Conservation (phyloP, 2,329 filamentous ascomycete species). For the Monilinia vaccinii-corymbosi region DNA sequence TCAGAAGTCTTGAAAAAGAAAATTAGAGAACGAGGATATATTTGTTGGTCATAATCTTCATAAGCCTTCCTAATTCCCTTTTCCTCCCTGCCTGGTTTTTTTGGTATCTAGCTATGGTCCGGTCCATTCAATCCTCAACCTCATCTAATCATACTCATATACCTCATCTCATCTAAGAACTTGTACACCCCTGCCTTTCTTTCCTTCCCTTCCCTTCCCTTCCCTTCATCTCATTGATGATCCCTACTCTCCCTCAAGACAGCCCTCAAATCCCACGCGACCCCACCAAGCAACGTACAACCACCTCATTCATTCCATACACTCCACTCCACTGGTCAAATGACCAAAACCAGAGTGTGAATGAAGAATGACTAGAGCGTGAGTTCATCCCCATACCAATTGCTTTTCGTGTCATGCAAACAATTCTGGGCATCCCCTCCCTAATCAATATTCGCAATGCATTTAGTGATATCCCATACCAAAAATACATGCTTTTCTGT, state of each 20-base stretch:
- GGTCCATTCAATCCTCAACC: background rate
- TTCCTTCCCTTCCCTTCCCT: background rate
- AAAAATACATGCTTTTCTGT: background rate
- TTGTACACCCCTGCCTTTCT: no score
- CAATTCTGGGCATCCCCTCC: background rate
- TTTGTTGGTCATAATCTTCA: constrained; percentile 7
- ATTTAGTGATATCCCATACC: background rate
- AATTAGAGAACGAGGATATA: background rate
- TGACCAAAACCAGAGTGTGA: constrained; percentile 3
- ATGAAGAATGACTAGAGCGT: background rate
- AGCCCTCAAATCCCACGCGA: background rate
- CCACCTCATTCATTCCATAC: background rate
- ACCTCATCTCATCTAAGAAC: background rate
- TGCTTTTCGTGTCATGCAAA: background rate
- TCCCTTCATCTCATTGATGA: no score
- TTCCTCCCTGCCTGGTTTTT: background rate
- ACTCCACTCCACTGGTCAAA: background rate
- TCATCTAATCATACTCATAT: constrained; percentile 4
- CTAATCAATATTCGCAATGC: background rate
- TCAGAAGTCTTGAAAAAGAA: no score
- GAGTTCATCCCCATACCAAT: constrained; percentile 4
- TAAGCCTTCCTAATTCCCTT: background rate
- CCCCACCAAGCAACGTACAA: background rate
- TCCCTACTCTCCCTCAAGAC: no score
- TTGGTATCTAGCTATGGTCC: constrained; percentile 4